These are phyloP conservation scores for Rhinocladiella mackenziei DNA, from an alignment of 2,329 filamentous ascomycete genomes.

Conservation along the genomic window DNA sequence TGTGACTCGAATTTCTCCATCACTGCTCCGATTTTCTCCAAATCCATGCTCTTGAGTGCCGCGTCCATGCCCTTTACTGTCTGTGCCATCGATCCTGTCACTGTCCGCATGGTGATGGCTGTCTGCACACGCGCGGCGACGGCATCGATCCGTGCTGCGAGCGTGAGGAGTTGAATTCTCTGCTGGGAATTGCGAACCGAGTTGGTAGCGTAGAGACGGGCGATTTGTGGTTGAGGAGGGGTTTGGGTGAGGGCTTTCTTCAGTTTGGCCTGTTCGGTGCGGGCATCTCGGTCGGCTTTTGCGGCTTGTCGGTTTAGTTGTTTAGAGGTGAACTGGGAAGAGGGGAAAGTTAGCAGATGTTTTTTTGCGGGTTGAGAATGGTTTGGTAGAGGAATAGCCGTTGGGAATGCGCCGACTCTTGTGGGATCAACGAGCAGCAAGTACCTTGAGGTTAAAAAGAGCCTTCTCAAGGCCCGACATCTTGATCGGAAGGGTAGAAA, in stretches of 20 bases:
- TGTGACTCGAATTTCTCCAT: conserved; percentile 63
- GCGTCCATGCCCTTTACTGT: conserved; percentile 45
- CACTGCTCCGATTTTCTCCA: conserved; percentile 57
- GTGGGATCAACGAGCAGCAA: neutral
- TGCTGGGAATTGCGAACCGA: conserved; percentile 46
- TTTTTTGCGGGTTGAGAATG: neutral
- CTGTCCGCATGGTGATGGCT: conserved; percentile 46
- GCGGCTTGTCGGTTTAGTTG: conserved; percentile 46
- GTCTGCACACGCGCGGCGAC: conserved; percentile 49
- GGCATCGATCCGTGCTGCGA: conserved; percentile 46
- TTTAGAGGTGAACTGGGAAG: conserved; percentile 43
- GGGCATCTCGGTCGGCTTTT: conserved; percentile 45
- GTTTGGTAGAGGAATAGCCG: neutral
- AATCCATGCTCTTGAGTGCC: conserved; percentile 44
- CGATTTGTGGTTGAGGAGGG: conserved; percentile 45
- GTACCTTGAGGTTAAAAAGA: conserved; percentile 36
- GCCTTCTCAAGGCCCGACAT: conserved; percentile 32
- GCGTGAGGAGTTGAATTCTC: conserved; percentile 43
- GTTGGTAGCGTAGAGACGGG: conserved; percentile 46
- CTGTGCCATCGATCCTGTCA: conserved; percentile 43
- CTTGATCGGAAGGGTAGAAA: no score
- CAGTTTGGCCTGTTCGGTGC: conserved; percentile 47
- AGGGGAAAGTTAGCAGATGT: neutral
- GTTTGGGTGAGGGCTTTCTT: conserved; percentile 47
- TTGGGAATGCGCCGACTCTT: neutral